phyloP scores from a whole-genome alignment of 768 basidiomycete genomes.

The Lactarius hengduanensis region DNA sequence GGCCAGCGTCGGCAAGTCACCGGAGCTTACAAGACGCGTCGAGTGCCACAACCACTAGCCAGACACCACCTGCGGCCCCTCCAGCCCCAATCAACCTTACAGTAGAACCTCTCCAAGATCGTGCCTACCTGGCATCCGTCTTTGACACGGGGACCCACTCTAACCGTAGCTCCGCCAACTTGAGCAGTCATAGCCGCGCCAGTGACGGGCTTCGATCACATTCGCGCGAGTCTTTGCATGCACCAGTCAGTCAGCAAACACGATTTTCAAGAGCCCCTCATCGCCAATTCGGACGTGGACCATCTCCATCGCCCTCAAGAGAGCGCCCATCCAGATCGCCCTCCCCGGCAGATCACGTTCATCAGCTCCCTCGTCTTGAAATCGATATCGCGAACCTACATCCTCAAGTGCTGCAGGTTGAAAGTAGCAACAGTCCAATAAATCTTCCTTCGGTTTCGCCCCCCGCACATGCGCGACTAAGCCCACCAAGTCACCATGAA shows the following conservation, averaged over 20 bases:
- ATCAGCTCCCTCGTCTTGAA: not conserved
- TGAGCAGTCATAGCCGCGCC: slow-evolving; percentile 12
- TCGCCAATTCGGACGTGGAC: slow-evolving; percentile 12
- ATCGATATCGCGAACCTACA: not conserved
- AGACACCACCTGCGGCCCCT: not conserved
- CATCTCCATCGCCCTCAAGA: not conserved
- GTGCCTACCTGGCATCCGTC: not conserved
- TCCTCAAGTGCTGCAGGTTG: not conserved
- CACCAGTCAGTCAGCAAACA: not conserved
- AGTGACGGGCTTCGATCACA: slow-evolving; percentile 9
- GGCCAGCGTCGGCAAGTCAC: slow-evolving; percentile 8
- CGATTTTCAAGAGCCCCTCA: slow-evolving; percentile 1
- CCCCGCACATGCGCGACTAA: not conserved
- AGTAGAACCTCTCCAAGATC: not conserved
- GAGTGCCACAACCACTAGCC: not conserved
- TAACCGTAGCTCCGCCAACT: slow-evolving; percentile 8
- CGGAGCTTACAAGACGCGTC: not conserved
- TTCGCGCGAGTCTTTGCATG: not conserved
- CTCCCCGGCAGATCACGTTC: not conserved
- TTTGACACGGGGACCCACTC: not conserved
- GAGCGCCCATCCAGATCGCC: not conserved
- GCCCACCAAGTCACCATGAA: not conserved
- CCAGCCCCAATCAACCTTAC: not conserved
- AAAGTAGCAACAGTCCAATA: not conserved
- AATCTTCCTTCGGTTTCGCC: not conserved